Evolutionary conservation across 2,329 filamentous ascomycete species (phyloP).

Genomic region (Alternaria sp.): DNA sequence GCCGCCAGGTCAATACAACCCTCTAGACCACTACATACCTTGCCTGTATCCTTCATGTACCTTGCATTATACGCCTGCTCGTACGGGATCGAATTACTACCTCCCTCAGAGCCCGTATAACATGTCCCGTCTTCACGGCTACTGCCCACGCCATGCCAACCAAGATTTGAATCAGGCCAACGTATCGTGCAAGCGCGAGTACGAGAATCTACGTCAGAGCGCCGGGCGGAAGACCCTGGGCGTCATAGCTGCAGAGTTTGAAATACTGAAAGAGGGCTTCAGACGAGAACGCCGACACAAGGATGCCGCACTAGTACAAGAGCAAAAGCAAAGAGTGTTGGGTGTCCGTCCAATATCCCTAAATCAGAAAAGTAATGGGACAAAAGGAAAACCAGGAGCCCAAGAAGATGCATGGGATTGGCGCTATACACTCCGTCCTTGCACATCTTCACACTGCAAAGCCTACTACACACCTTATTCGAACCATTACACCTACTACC

Average conservation of each 20-base stretch:
- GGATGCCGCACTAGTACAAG: conserved; percentile 19
- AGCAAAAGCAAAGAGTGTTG: conserved; percentile 26
- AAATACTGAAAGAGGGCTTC: conserved; percentile 29
- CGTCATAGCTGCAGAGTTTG: conserved; percentile 40
- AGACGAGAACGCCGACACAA: conserved; percentile 22
- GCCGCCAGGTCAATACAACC: conserved; percentile 38
- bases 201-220: conserved; percentile 43
- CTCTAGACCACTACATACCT: conserved; percentile 43
- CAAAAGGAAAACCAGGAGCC: neutral
- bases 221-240: conserved; percentile 45
- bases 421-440: conserved; percentile 39
- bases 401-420: conserved; percentile 32
- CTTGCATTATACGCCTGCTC: conserved; percentile 35
- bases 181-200: conserved; percentile 34
- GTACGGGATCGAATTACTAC: conserved; percentile 41
- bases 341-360: conserved; percentile 8
- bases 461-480: conserved; percentile 38
- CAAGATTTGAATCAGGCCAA: conserved; percentile 40
- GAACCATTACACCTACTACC: conserved; percentile 37
- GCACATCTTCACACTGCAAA: conserved; percentile 33
- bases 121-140: conserved; percentile 35
- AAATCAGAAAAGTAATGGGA: neutral
- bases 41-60: conserved; percentile 37
- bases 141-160: conserved; percentile 40
- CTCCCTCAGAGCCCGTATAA: conserved; percentile 39